Conservation (phyloP, 2,329 filamentous ascomycete genomes). For the Sclerotinia glacialis region DNA sequence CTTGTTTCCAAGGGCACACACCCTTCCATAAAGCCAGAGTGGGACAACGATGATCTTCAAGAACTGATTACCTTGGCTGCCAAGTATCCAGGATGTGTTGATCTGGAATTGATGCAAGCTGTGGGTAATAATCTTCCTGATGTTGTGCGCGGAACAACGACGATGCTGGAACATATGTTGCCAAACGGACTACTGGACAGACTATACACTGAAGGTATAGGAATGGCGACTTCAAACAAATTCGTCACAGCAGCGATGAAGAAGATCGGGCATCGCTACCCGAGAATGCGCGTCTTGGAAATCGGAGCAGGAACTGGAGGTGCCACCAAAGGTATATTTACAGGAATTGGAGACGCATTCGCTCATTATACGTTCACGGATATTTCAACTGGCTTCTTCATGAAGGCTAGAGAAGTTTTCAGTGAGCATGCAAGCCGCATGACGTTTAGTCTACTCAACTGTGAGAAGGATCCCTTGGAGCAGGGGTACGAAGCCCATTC, state of each 20-base stretch:
- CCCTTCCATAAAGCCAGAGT: slow-evolving; percentile 25
- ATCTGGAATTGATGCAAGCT: slow-evolving; percentile 26
- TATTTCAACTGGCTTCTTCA: slow-evolving; percentile 41
- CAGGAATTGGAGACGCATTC: slow-evolving; percentile 12
- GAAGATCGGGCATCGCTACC: slow-evolving; percentile 38
- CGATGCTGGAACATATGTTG: slow-evolving; percentile 31
- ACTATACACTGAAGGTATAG: slow-evolving; percentile 30
- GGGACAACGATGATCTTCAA: slow-evolving; percentile 22
- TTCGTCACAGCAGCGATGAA: slow-evolving; percentile 10
- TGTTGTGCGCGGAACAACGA: slow-evolving; percentile 27
- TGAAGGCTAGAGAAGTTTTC: slow-evolving; percentile 32
- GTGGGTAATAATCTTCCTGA: slow-evolving; percentile 29
- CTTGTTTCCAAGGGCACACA: slow-evolving; percentile 23
- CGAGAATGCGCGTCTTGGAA: slow-evolving; percentile 24
- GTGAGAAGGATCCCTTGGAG: slow-evolving; percentile 6
- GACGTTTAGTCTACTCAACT: slow-evolving; percentile 14
- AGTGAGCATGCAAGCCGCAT: not conserved
- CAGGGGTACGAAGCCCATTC: slow-evolving; percentile 14
- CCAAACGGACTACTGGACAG: slow-evolving; percentile 27
- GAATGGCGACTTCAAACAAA: slow-evolving; percentile 18
- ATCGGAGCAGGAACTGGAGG: slow-evolving; percentile 20
- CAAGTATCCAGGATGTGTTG: slow-evolving; percentile 22
- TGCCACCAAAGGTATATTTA: slow-evolving; percentile 4
- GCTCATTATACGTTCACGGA: slow-evolving; percentile 34
- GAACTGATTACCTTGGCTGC: slow-evolving; percentile 15